Conservation (phyloP, 768 basidiomycete genomes). For the Leccinum disarticulatum region DNA sequence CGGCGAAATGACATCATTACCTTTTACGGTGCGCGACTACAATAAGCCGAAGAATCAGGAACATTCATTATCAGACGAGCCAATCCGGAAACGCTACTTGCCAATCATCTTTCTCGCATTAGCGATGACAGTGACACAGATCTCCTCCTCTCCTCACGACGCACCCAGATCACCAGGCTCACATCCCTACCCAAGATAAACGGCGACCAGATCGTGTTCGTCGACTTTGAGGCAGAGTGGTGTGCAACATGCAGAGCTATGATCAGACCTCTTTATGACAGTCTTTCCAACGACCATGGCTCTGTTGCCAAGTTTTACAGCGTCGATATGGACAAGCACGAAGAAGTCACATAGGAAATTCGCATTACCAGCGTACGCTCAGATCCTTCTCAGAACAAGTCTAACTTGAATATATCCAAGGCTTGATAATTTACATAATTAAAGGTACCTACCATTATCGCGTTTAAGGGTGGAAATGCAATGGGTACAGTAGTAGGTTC, state of each 20-base stretch:
- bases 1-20: too few relatives aligned
- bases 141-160: background rate
- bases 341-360: conserved; percentile 8
- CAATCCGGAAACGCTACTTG: too few relatives aligned
- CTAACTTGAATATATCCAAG: background rate
- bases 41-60: too few relatives aligned
- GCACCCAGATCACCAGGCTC: background rate
- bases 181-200: background rate
- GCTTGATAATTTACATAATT: background rate
- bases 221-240: conserved; percentile 16
- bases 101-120: too few relatives aligned
- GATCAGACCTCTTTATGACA: conserved; percentile 5
- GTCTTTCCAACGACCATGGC: conserved; percentile 3
- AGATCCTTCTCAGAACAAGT: background rate
- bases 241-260: conserved; percentile 5
- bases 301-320: conserved; percentile 5
- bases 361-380: conserved; percentile 1
- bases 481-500: conserved; percentile 2
- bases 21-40: too few relatives aligned
- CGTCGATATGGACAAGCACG: conserved; percentile 36
- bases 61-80: too few relatives aligned
- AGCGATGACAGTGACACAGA: conserved; percentile 5
- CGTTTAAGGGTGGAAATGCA: background rate
- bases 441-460: conserved; percentile 2
- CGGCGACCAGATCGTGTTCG: conserved; percentile 1